These are phyloP conservation scores for Fusarium pseudoanthophilum DNA, from an alignment of 2,329 filamentous ascomycete species.

Conservation along the genomic window DNA sequence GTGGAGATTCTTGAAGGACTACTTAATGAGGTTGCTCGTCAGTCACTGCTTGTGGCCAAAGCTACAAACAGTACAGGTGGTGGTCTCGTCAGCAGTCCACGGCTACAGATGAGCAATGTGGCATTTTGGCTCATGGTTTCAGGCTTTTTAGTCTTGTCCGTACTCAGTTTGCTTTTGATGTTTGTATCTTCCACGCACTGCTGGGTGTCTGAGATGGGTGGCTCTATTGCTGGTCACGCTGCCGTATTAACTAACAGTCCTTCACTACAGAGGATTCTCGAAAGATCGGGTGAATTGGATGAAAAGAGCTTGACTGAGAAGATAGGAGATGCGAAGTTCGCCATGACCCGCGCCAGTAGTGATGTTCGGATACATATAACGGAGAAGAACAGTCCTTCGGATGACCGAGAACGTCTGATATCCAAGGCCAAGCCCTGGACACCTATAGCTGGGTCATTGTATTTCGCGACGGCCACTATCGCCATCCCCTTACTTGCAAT, in stretches of 20 bases:
- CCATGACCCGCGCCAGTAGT: rapidly evolving
- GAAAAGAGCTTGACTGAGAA: rapidly evolving
- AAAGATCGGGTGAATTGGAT: rapidly evolving
- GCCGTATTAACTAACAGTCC: background rate
- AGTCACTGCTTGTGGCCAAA: background rate
- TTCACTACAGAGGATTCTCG: background rate
- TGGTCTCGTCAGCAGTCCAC: background rate
- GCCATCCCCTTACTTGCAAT: background rate
- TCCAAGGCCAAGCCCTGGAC: background rate
- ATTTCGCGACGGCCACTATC: rapidly evolving
- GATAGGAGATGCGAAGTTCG: rapidly evolving
- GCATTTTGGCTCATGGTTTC: background rate
- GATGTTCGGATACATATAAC: rapidly evolving
- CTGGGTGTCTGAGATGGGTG: background rate
- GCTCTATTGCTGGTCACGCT: rapidly evolving
- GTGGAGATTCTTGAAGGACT: background rate
- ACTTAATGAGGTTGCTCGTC: background rate
- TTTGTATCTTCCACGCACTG: rapidly evolving
- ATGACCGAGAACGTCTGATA: rapidly evolving
- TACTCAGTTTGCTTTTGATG: background rate
- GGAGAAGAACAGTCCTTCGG: rapidly evolving
- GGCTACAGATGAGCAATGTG: rapidly evolving
- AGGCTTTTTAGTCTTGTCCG: rapidly evolving
- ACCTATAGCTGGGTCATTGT: background rate
- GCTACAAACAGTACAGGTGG: background rate